These are phyloP conservation scores for Sistotremastrum niveocremeum DNA, from an alignment of 768 basidiomycete species.

Conservation along the genomic window DNA sequence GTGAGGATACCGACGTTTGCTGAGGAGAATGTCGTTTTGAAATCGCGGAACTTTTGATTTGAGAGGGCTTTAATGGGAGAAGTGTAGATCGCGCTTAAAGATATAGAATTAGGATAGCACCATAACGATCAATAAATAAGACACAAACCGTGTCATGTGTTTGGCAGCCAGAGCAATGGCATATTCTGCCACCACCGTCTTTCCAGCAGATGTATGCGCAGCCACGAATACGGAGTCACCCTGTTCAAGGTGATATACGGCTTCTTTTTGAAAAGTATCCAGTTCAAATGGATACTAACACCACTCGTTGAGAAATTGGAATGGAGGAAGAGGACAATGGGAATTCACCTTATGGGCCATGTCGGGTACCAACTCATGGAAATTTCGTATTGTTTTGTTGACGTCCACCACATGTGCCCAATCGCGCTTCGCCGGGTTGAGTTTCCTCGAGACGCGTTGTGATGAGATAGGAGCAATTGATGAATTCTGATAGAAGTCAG, in stretches of 20 bases:
- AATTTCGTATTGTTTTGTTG: slow-evolving; percentile 78
- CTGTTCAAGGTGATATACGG: slow-evolving; percentile 92
- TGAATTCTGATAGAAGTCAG: too few relatives aligned
- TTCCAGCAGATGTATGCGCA: slow-evolving; percentile 98
- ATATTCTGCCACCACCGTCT: slow-evolving; percentile 98
- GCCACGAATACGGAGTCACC: slow-evolving; percentile 99
- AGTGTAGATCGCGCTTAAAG: slow-evolving; percentile 84
- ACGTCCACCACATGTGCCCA: slow-evolving; percentile 98
- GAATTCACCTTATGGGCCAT: slow-evolving; percentile 79
- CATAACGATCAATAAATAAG: slow-evolving; percentile 8
- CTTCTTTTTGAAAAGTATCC: slow-evolving; percentile 97
- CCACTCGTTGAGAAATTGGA: not conserved
- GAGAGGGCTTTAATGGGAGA: slow-evolving; percentile 98
- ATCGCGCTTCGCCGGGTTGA: slow-evolving; percentile 68
- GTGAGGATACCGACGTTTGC: slow-evolving; percentile 91
- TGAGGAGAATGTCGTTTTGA: slow-evolving; percentile 90
- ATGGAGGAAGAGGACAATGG: not conserved
- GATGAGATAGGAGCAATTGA: not conserved
- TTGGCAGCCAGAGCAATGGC: slow-evolving; percentile 93
- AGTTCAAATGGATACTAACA: slow-evolving; percentile 93
- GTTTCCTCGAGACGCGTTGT: slow-evolving; percentile 16
- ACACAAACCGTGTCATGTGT: slow-evolving; percentile 87
- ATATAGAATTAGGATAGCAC: slow-evolving; percentile 1
- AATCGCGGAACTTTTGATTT: slow-evolving; percentile 98
- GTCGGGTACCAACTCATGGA: slow-evolving; percentile 84